Evolutionary conservation across 169 alveolate genomes (phyloP), one percentile per base, ranked within the genome.

Genomic region (Plasmodium relictum): DNA sequence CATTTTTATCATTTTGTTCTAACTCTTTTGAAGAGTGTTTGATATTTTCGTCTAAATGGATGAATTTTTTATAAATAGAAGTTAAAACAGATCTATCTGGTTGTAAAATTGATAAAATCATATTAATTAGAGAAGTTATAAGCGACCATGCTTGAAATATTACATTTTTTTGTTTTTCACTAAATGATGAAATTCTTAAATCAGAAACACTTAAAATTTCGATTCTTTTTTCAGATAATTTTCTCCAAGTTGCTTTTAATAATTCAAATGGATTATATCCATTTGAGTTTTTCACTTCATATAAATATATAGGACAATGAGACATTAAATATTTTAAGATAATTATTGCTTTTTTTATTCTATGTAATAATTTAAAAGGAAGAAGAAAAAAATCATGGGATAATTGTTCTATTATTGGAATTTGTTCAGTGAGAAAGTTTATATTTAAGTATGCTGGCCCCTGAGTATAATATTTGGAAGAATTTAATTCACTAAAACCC

Each of bases 141-240:
- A 78, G 89, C 12, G 89, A 24, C 89, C 89, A 78, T n/a, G 71
- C 89, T 24, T 78, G 89, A 6, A 14, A 22, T 20, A 78, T 22
- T 18, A 78, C 45, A 65, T 78, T 78, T 26, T 52, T 78, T 69
- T 78, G 89, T 20, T 14, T 44, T 6, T 78, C 39, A 52, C 41
- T 78, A 58, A 78, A 78, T 12, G 89, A 37, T 14, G 89, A 63
- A 1, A 78, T 48, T 44, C 31, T 78, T 42, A 78, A 26, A 37
- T 78, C 80, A 0, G 89, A 66, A 14, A 48, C 54, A 20, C 63
- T 26, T 42, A 78, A 18, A 31, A 78, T n/a, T 41, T 56, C 39
- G 0, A 78, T 45, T 66, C 89, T 52, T 52, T 56, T 78, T 24
- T 58, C 74, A 63, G 65, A 78, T 12, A 78, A 44, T 26, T 24